Conservation (phyloP, 2,329 filamentous ascomycete genomes). For the Fusarium sp. region DNA sequence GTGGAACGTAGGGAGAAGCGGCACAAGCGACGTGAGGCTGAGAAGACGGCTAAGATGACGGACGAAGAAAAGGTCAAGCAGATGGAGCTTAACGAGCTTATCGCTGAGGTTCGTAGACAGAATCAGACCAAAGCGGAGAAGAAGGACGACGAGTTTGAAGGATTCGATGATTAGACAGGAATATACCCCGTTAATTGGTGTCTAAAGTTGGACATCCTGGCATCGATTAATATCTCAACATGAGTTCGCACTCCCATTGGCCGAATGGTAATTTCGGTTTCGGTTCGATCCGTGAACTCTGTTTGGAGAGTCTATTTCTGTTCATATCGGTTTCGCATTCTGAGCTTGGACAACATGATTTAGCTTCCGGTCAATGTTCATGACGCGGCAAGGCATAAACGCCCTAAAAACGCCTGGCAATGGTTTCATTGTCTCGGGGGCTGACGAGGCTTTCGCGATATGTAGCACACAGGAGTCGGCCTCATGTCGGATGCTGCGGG, state of each 20-base stretch:
- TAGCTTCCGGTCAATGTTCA: not conserved
- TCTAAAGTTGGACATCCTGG: not conserved
- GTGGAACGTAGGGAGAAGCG: slow-evolving; percentile 73
- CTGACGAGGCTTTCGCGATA: not conserved
- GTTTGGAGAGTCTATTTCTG: not conserved
- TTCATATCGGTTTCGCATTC: not conserved
- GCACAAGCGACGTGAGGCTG: slow-evolving; percentile 72
- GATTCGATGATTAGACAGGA: slow-evolving; percentile 64
- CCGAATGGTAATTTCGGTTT: not conserved
- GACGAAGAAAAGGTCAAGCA: slow-evolving; percentile 75
- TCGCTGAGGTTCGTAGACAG: slow-evolving; percentile 71
- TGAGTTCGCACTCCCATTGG: not conserved
- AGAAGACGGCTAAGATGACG: slow-evolving; percentile 74
- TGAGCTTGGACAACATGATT: not conserved
- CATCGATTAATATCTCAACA: not conserved
- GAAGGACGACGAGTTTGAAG: slow-evolving; percentile 67
- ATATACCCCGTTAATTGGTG: slow-evolving; percentile 43
- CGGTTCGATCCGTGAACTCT: not conserved
- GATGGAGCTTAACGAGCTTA: slow-evolving; percentile 72
- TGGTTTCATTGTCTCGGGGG: not conserved
- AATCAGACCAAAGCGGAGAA: slow-evolving; percentile 60
- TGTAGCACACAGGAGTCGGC: not conserved
- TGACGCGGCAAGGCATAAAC: slow-evolving; percentile 6
- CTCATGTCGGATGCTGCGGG: not conserved
- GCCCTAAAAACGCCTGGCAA: not conserved